Evolutionary conservation across 129 eudicot genomes (phyloP).

Genomic region (Flaveria brownii): DNA sequence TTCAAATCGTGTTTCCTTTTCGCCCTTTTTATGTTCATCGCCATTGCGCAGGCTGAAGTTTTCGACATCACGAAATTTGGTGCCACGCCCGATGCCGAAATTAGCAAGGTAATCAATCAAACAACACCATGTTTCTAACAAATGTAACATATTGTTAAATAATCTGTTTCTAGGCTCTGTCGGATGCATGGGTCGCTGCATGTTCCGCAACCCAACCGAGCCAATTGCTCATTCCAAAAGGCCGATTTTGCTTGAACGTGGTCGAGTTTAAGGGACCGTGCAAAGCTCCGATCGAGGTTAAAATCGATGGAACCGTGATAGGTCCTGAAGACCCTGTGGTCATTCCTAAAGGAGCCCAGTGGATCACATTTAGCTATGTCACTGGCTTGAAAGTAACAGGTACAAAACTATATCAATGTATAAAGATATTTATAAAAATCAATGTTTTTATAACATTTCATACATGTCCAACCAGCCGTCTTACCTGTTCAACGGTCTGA

Average conservation of each 20-base stretch:
- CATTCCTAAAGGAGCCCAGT: constrained; percentile 46
- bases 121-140: neutral
- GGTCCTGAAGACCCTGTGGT: constrained; percentile 37
- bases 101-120: constrained; percentile 26
- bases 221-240: constrained; percentile 35
- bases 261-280: constrained; percentile 47
- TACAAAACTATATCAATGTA: neutral
- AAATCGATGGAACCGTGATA: constrained; percentile 33
- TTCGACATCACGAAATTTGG: constrained; percentile 37
- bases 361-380: constrained; percentile 53
- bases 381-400: constrained; percentile 46
- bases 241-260: constrained; percentile 33
- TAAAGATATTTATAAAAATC: neutral
- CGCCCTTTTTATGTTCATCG: constrained; percentile 9
- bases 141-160: neutral
- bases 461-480: too few relatives aligned
- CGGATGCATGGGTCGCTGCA: constrained; percentile 36
- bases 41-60: constrained; percentile 23
- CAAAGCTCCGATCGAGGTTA: constrained; percentile 32
- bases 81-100: constrained; percentile 34
- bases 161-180: constrained; percentile 15
- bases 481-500: too few relatives aligned
- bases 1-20: constrained; percentile 17
- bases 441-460: neutral
- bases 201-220: constrained; percentile 31